Conservation (phyloP, 345 rosid genomes). For the Ricinus communis region DNA sequence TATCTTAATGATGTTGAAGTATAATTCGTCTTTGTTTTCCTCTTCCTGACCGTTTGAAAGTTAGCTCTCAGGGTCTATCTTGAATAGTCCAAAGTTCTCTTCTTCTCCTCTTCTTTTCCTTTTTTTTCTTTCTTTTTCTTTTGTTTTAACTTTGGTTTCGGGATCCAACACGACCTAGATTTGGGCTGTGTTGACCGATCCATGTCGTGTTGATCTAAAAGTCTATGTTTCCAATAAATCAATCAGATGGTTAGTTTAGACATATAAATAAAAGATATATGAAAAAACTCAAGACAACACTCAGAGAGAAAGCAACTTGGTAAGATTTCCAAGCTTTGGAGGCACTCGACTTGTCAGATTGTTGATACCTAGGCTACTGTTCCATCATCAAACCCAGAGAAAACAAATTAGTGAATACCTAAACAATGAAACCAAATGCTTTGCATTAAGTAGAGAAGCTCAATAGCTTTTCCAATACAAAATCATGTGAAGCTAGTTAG, state of each 20-base stretch:
- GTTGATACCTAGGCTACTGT: constrained; percentile 65
- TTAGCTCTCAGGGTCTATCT: too few species aligned
- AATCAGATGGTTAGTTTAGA: background rate
- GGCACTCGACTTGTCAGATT: constrained; percentile 52
- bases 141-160: too few species aligned
- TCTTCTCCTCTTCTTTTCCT: too few species aligned
- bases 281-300: constrained; percentile 18
- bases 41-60: too few species aligned
- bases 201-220: too few species aligned
- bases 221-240: too few species aligned
- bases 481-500: background rate
- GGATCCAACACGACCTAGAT: too few species aligned
- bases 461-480: background rate
- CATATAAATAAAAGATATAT: background rate
- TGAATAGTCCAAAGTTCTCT: too few species aligned
- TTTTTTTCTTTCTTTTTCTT: too few species aligned
- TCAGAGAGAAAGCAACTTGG: constrained; percentile 52
- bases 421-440: background rate
- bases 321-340: constrained; percentile 51
- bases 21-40: too few species aligned
- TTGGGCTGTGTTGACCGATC: too few species aligned
- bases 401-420: constrained; percentile 13
- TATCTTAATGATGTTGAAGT: too few species aligned
- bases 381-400: constrained; percentile 21
- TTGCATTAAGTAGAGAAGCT: background rate